Conservation (phyloP, 1,284 basidiomycete genomes). For the Mycena citricolor region DNA sequence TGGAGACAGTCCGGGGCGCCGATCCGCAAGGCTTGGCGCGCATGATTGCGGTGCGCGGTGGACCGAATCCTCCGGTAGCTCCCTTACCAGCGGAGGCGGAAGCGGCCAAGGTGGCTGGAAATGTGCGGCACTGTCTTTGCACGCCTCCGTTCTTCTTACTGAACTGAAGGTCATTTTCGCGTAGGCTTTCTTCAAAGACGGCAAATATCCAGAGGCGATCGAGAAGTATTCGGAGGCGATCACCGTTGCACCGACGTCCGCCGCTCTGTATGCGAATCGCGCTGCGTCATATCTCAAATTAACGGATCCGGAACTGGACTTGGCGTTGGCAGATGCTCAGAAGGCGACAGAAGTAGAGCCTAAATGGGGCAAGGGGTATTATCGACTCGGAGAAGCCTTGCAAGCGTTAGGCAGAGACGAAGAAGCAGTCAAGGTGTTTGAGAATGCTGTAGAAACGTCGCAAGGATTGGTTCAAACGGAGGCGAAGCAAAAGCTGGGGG, state of each 20-base stretch:
- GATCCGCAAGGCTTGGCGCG: constrained; percentile 25
- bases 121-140: constrained; percentile 9
- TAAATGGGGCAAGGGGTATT: constrained; percentile 24
- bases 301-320: constrained; percentile 10
- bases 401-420: constrained; percentile 14
- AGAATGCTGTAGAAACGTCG: constrained; percentile 24
- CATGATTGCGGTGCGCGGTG: constrained; percentile 21
- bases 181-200: constrained; percentile 22
- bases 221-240: constrained; percentile 23
- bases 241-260: constrained; percentile 19
- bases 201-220: constrained; percentile 23
- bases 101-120: constrained; percentile 25
- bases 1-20: constrained; percentile 24
- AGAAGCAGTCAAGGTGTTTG: constrained; percentile 22
- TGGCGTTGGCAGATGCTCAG: constrained; percentile 23
- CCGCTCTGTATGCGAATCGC: constrained; percentile 23
- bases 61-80: constrained; percentile 25
- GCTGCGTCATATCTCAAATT: constrained; percentile 25
- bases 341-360: constrained; percentile 24
- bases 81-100: constrained; percentile 25
- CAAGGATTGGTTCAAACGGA: constrained; percentile 19
- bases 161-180: neutral
- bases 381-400: constrained; percentile 22
- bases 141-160: neutral
- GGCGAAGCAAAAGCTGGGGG: constrained; percentile 23